Evolutionary conservation across 257 asterid genomes (phyloP), one percentile per base, ranked within the genome.

Genomic region (Galeopsis tetrahit): DNA sequence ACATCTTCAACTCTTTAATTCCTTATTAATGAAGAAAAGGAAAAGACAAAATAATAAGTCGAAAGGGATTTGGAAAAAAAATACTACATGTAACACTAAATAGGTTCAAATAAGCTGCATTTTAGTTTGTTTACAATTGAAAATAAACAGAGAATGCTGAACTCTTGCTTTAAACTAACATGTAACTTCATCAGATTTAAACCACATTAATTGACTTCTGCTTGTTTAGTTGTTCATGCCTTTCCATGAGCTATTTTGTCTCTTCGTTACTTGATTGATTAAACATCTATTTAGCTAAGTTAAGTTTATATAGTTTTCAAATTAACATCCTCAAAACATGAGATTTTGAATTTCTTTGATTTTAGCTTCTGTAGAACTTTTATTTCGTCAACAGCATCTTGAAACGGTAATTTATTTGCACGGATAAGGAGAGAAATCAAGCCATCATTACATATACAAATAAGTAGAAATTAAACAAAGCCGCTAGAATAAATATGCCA

Each of bases 1-100:
- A 83, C 97, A 91, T 91, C 82, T 53, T 80, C 70, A 76, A 60
- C 73, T 3, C 85, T 81, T 70, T 44, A 42, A 52, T 66, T 60
- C 61, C 46, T 42, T 11, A 80, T 42, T 17, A 4, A 14, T 28
- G 32, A 76, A 34, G 31, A 70, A 44, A 63, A 68, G 13, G 7
- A 6, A 65, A 35, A 9, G 5, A 33, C 57, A 71, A 66, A 32
- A 39, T 3, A 33, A 33, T 33, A 73, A 67, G 34, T 44, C 38
- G 59, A 48, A 21, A 10, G 10, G 33, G 5, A 72, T 59, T 8
- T 33, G 11, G 78, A 67, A 52, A 15, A 10, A 68, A 15, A 10
- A 68, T 42, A 38, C 44, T 35, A 10, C 13, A 59, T 49, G n/a
- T 5, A 33, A 52, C 55, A 48, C 21, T 13, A 48, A 48, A 48